A percentile compares a stretch with the other conserved stretches of the same genome.
These are phyloP conservation scores for Sphagnum fallax DNA, from an alignment of 228 moss, liverwort and hornwort species.

Conservation along the genomic window DNA sequence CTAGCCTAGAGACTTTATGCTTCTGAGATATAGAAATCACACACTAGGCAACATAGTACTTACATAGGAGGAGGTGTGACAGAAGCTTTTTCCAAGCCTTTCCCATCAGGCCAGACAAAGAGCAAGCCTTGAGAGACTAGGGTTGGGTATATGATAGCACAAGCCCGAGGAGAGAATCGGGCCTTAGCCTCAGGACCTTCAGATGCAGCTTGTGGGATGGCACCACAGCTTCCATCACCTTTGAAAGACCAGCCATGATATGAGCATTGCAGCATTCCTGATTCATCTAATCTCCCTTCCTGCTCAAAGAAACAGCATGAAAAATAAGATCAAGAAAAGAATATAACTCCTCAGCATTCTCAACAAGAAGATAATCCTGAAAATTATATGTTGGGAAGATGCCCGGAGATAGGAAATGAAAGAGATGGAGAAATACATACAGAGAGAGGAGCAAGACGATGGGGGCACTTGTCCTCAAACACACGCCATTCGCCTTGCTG, in stretches of 20 bases:
- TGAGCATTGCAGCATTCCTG: slow-evolving; percentile 92
- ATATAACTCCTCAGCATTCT: too few species aligned
- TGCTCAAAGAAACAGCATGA: slow-evolving; percentile 10
- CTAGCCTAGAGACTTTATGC: too few species aligned
- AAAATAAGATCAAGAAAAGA: too few species aligned
- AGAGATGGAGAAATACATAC: slow-evolving; percentile 14
- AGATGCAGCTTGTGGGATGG: slow-evolving; percentile 76
- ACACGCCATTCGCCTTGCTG: slow-evolving; percentile 75
- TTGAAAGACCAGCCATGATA: slow-evolving; percentile 98
- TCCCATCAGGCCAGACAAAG: slow-evolving; percentile 97
- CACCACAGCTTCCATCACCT: slow-evolving; percentile 83
- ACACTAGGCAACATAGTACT: not conserved
- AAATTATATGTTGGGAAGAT: too few species aligned
- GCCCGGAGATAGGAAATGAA: too few species aligned
- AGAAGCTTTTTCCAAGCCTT: slow-evolving; percentile 68
- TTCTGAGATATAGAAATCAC: too few species aligned
- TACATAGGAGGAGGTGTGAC: slow-evolving; percentile 61
- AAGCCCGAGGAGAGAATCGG: slow-evolving; percentile 70
- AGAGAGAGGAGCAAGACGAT: slow-evolving; percentile 86
- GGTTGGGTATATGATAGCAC: slow-evolving; percentile 61
- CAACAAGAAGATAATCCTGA: too few species aligned
- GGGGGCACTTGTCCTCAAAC: slow-evolving; percentile 84
- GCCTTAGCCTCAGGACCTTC: slow-evolving; percentile 74
- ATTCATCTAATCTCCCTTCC: slow-evolving; percentile 95
- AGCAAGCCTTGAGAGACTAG: slow-evolving; percentile 80